Conservation (phyloP, 768 basidiomycete genomes). For the Suillus tomentosus region DNA sequence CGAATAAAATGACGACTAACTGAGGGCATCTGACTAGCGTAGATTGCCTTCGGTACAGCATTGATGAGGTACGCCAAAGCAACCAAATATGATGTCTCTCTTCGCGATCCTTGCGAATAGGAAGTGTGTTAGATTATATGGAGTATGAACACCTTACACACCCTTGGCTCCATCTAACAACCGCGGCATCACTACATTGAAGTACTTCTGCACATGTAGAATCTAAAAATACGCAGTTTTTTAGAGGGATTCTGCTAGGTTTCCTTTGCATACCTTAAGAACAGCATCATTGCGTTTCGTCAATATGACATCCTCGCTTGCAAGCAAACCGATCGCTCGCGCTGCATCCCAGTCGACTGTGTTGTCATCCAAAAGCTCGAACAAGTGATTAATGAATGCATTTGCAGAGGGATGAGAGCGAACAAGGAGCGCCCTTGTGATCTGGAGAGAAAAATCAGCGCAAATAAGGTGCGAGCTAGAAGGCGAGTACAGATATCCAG, state of each 20-base stretch:
- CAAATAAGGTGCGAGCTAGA: background rate
- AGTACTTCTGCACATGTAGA: slow-evolving; percentile 75
- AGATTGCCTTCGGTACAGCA: slow-evolving; percentile 75
- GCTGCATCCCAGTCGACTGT: slow-evolving; percentile 74
- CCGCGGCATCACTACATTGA: slow-evolving; percentile 68
- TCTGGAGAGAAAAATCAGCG: slow-evolving; percentile 42
- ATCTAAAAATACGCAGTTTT: slow-evolving; percentile 45
- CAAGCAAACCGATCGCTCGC: slow-evolving; percentile 68
- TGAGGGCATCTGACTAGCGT: slow-evolving; percentile 64
- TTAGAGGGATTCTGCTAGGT: background rate
- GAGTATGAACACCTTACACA: slow-evolving; percentile 33
- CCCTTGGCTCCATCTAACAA: slow-evolving; percentile 69
- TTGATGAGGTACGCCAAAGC: slow-evolving; percentile 82
- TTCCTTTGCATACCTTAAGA: slow-evolving; percentile 57
- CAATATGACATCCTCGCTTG: slow-evolving; percentile 60
- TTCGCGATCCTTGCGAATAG: slow-evolving; percentile 42
- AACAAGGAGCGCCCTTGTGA: slow-evolving; percentile 77
- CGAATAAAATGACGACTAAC: slow-evolving; percentile 37
- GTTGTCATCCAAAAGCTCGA: slow-evolving; percentile 70
- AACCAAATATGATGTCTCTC: slow-evolving; percentile 74
- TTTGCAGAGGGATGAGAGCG: slow-evolving; percentile 64
- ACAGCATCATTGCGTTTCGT: slow-evolving; percentile 79
- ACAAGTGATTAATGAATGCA: slow-evolving; percentile 60
- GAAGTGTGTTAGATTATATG: background rate
- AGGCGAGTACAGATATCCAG: slow-evolving; percentile 70